Evolutionary conservation across 1,139 yeast genomes (phyloP), one percentile per base, ranked within the genome.

Genomic region (Kurtzmaniella quercitrusa): DNA sequence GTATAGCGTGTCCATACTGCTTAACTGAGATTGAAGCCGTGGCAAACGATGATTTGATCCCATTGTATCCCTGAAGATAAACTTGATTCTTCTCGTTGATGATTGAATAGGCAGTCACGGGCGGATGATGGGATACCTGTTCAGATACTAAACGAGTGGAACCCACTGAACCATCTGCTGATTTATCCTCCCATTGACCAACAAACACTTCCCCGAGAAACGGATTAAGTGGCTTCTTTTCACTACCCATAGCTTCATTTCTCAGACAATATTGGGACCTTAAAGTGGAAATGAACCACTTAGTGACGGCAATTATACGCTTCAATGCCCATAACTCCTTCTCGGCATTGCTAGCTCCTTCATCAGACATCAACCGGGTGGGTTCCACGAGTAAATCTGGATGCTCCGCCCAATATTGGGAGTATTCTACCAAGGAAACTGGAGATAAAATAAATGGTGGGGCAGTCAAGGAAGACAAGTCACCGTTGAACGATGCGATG

Each of bases 361-460:
- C 67, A 14, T 75, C 65, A 25, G 62, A 60, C 12, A 57, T 59
- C 43, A 81, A 66, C 47, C 72, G 70, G 50, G 72, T 73, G 33
- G 97, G 90, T 38, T 79, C 93, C 46, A 89, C 65, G 48, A 93
- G 77, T 50, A 90, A 73, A 53, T 88, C 91, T 14, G 93, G 90
- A 60, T 87, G 93, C 63, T 90, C 96, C 41, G 91, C 85, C 95
- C 94, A 85, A 62, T 89, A 93, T 62, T 88, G 93, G 15, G 96
- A 85, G 66, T 87, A 93, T 67, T 93, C 98, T 25, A 82, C 81
- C 55, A 89, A 74, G 2, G 98, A 91, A 7, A 87, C 85, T 21
- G 96, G 91, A 9, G 96, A 88, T 50, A 93, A 74, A 55, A 93
- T 93, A 66, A 93, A 93, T n/a, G 98, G 97, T 23, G 98, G 98